These are phyloP conservation scores for Mangifera indica DNA, from an alignment of 345 rosid species.

Conservation along the genomic window DNA sequence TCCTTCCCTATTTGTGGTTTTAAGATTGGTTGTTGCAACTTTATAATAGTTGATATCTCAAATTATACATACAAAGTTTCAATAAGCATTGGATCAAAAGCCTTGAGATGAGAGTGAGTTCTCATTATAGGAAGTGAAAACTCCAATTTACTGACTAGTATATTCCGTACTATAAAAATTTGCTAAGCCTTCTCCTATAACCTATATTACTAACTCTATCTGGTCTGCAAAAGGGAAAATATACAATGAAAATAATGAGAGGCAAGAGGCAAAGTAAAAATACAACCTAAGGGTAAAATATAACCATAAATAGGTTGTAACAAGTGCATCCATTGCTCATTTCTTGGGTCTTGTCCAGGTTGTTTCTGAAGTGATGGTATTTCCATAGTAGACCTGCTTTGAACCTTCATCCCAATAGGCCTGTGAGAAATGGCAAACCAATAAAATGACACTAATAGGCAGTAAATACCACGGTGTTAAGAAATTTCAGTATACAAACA, in stretches of 20 bases:
- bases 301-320: background rate
- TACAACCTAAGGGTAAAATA: conserved; percentile 4
- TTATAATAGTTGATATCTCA: no score
- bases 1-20: no score
- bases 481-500: background rate
- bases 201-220: background rate
- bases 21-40: no score
- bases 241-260: background rate
- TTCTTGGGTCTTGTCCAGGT: conserved; percentile 59
- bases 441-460: background rate
- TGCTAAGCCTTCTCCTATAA: background rate
- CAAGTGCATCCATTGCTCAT: conserved; percentile 12
- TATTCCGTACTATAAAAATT: no score
- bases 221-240: background rate
- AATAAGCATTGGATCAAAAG: no score
- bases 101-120: no score
- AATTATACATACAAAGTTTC: no score
- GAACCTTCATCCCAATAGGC: conserved; percentile 61
- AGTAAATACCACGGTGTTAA: background rate
- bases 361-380: conserved; percentile 52
- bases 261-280: background rate
- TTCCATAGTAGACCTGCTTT: conserved; percentile 63
- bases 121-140: no score
- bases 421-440: conserved; percentile 25
- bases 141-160: no score